phyloP scores from a whole-genome alignment of 495 filamentous ascomycete species.

The Neurospora discreta region DNA sequence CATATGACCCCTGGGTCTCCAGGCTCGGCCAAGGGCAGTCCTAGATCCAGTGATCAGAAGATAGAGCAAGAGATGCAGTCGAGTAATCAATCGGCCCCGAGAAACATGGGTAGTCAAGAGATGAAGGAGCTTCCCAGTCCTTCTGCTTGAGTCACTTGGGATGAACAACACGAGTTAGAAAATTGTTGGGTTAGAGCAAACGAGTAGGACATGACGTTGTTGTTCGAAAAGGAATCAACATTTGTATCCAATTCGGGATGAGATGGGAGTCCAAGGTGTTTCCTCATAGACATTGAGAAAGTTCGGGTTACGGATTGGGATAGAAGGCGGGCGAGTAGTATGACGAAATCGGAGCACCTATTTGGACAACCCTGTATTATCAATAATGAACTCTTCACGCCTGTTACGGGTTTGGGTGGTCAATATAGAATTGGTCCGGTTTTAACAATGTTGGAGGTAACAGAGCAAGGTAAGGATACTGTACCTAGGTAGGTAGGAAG shows the following conservation, averaged over 20 bases:
- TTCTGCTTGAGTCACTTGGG: neutral
- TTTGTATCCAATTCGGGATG: neutral
- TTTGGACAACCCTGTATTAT: too few species aligned
- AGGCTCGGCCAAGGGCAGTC: neutral
- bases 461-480: too few species aligned
- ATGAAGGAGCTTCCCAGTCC: neutral
- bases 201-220: neutral
- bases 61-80: neutral
- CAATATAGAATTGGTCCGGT: too few species aligned
- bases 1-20: neutral
- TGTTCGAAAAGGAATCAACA: neutral
- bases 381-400: too few species aligned
- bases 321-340: neutral
- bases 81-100: neutral
- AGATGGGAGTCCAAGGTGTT: neutral
- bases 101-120: neutral
- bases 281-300: neutral
- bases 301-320: neutral
- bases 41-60: neutral
- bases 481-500: too few species aligned
- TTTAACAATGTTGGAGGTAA: too few species aligned
- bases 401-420: too few species aligned
- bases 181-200: neutral
- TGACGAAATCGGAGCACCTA: too few species aligned
- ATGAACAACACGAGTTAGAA: too few species aligned